Conservation (phyloP, 306 rosid species). For the Astragalus glycyphyllos region DNA sequence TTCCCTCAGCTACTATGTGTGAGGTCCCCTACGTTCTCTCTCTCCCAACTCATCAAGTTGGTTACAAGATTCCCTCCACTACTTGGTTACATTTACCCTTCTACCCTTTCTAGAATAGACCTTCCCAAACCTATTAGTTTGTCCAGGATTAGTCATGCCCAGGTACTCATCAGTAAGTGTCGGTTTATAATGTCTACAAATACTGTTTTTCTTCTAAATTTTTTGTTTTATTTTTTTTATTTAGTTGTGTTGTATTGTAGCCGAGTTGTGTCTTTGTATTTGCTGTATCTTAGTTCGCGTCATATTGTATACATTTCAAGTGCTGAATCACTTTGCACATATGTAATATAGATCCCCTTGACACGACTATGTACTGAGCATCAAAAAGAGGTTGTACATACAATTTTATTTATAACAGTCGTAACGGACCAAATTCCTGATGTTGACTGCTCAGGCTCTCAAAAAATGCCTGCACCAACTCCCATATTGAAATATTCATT, state of each 20-base stretch:
- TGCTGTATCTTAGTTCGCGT: neutral
- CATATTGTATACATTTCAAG: neutral
- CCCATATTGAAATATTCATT: constrained; percentile 13
- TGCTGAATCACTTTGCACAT: neutral
- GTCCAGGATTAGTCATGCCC: too few relatives aligned
- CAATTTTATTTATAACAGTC: constrained; percentile 8
- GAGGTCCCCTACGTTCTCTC: too few relatives aligned
- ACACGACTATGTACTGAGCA: constrained; percentile 5
- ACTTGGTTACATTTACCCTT: too few relatives aligned
- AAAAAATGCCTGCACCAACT: constrained; percentile 5
- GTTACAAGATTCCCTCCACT: too few relatives aligned
- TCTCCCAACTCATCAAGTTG: too few relatives aligned
- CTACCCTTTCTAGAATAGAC: too few relatives aligned
- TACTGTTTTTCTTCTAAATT: neutral
- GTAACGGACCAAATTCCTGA: constrained; percentile 6
- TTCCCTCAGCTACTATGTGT: too few relatives aligned
- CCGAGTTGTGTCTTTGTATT: neutral
- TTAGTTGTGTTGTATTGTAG: neutral
- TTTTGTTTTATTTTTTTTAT: neutral
- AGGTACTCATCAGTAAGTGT: too few relatives aligned
- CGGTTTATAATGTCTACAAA: neutral
- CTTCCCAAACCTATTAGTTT: too few relatives aligned
- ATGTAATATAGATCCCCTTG: neutral
- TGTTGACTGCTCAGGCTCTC: constrained; percentile 29
- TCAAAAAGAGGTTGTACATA: constrained; percentile 28